Conservation (phyloP, 495 filamentous ascomycete species). For the Talaromyces wortmannii region DNA sequence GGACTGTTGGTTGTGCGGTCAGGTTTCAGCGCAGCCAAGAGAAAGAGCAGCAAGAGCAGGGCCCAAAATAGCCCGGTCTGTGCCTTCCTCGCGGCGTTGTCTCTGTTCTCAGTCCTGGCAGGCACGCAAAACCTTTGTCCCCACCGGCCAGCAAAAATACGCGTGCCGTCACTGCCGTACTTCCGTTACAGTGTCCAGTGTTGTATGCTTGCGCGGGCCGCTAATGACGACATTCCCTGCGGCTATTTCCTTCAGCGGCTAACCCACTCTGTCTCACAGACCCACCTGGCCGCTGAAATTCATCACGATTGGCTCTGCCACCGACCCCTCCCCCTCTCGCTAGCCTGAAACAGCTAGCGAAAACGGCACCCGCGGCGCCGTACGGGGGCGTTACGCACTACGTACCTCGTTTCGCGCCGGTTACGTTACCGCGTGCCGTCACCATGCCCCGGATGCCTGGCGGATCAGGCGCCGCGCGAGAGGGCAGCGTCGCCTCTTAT, state of each 20-base stretch:
- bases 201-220: neutral
- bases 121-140: neutral
- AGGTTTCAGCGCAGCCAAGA: no score
- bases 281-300: neutral
- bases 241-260: neutral
- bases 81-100: no score
- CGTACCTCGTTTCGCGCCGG: no score
- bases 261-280: neutral
- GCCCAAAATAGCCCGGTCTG: no score
- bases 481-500: constrained; percentile 15
- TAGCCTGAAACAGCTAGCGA: no score
- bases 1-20: no score
- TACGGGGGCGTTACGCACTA: no score
- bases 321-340: no score
- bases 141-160: neutral
- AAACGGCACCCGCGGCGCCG: no score
- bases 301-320: neutral
- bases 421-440: neutral
- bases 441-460: neutral
- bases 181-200: no score
- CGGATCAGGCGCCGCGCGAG: neutral
- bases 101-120: neutral
- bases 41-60: no score
- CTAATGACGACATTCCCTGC: neutral
- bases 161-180: neutral